A percentile compares a stretch with the other conserved stretches of the same genome.
Conservation (phyloP, 345 rosid genomes). For the Brassica rapa region DNA sequence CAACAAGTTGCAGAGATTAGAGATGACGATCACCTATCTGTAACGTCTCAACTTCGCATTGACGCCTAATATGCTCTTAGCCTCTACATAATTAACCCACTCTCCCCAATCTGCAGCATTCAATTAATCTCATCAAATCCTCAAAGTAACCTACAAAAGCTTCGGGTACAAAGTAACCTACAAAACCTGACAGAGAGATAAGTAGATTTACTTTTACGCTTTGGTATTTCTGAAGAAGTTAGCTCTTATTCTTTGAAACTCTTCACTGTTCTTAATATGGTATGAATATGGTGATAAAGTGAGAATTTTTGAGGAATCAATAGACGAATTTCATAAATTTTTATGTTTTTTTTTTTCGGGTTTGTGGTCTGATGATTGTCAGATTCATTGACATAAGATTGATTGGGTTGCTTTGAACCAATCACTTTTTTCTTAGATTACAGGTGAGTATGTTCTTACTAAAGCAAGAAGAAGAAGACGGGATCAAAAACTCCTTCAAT, state of each 20-base stretch:
- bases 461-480: conserved; percentile 33
- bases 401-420: background rate
- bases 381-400: background rate
- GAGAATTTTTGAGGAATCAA: too few relatives aligned
- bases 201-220: too few relatives aligned
- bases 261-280: too few relatives aligned
- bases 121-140: background rate
- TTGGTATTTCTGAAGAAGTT: too few relatives aligned
- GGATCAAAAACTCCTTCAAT: conserved; percentile 48
- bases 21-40: background rate
- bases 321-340: too few relatives aligned
- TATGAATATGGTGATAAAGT: too few relatives aligned
- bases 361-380: background rate
- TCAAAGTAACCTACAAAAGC: background rate
- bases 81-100: background rate
- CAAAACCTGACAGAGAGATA: background rate
- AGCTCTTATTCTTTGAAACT: too few relatives aligned
- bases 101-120: background rate
- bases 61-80: background rate
- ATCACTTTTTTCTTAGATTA: background rate
- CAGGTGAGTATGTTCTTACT: conserved; percentile 13
- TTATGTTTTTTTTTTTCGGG: background rate
- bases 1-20: background rate
- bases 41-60: background rate
- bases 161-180: background rate